A percentile compares a stretch with the other conserved stretches of the same genome.
phyloP scores from a whole-genome alignment of 2,329 filamentous ascomycete species.

The Mycosphaerella sp. region DNA sequence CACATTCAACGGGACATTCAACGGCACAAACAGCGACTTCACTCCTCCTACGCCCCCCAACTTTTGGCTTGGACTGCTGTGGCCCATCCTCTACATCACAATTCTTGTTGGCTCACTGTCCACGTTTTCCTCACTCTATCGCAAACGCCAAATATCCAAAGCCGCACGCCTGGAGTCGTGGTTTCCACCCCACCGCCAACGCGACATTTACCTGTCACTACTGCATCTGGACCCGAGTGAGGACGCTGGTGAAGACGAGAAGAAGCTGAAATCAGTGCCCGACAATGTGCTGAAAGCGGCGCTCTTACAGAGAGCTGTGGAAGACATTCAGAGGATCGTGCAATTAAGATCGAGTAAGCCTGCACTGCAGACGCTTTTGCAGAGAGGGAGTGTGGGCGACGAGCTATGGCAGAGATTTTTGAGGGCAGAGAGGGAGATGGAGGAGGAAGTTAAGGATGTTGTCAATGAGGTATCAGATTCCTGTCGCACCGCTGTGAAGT shows the following conservation, averaged over 20 bases:
- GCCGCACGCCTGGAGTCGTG: slow-evolving; percentile 84
- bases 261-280: slow-evolving; percentile 60
- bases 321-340: slow-evolving; percentile 89
- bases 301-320: slow-evolving; percentile 77
- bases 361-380: slow-evolving; percentile 73
- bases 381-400: slow-evolving; percentile 88
- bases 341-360: slow-evolving; percentile 84
- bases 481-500: background rate
- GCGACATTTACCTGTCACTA: slow-evolving; percentile 90
- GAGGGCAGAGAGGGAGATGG: slow-evolving; percentile 94
- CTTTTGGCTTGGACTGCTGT: slow-evolving; percentile 71
- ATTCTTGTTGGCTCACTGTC: slow-evolving; percentile 82
- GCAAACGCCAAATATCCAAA: slow-evolving; percentile 76
- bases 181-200: slow-evolving; percentile 85
- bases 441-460: slow-evolving; percentile 90
- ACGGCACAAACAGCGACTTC: slow-evolving; percentile 24
- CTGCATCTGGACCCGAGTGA: slow-evolving; percentile 64
- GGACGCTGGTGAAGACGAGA: slow-evolving; percentile 54
- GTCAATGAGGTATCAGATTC: slow-evolving; percentile 67
- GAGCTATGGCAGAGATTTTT: slow-evolving; percentile 91
- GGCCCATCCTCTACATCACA: slow-evolving; percentile 83
- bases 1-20: slow-evolving; percentile 24
- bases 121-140: slow-evolving; percentile 88
- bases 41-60: slow-evolving; percentile 22
- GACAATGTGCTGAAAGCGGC: slow-evolving; percentile 83